A percentile compares a stretch with the other conserved stretches of the same genome.
Conservation (phyloP, 208 protist genomes). For the Plasmodiophora brassicae region DNA sequence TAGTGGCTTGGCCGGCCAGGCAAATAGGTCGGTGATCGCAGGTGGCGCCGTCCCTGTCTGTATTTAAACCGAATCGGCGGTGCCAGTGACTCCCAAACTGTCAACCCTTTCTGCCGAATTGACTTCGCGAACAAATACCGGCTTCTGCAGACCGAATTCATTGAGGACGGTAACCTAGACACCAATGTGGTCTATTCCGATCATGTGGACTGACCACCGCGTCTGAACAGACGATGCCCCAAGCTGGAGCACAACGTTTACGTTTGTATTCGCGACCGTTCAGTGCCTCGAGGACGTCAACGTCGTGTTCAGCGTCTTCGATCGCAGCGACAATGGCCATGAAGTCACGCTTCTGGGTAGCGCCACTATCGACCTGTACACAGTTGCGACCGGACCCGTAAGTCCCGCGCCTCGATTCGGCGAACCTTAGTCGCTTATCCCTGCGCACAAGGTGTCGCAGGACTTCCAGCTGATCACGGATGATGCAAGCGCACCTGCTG, state of each 20-base stretch:
- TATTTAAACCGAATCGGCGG: neutral
- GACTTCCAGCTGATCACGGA: neutral
- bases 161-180: conserved; percentile 10
- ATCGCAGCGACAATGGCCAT: neutral
- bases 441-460: neutral
- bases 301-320: neutral
- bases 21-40: neutral
- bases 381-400: neutral
- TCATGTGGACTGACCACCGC: too few relatives aligned
- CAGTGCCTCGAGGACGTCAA: neutral
- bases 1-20: neutral
- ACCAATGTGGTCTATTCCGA: neutral
- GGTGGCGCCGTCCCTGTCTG: neutral
- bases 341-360: neutral
- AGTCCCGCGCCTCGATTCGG: neutral
- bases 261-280: conserved; percentile 8
- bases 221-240: neutral
- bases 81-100: neutral
- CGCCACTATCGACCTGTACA: neutral
- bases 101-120: neutral
- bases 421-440: neutral
- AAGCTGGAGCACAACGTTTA: neutral
- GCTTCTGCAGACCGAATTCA: neutral
- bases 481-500: neutral
- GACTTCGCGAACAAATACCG: neutral